Evolutionary conservation across 2,329 filamentous ascomycete genomes (phyloP).

Genomic region (Colletotrichum higginsianum): DNA sequence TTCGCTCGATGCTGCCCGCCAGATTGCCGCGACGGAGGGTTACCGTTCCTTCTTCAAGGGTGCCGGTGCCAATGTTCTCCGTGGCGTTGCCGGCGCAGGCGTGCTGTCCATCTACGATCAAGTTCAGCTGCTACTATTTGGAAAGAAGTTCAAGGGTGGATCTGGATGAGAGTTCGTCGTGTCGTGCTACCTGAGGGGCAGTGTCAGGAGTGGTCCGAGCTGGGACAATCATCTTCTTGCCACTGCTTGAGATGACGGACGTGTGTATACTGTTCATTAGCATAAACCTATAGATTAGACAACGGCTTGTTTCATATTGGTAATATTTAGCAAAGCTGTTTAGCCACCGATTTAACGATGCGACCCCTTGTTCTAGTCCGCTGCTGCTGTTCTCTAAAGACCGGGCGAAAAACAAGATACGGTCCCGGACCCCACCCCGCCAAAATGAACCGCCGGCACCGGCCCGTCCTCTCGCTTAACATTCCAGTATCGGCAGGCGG

Average conservation of each 20-base stretch:
- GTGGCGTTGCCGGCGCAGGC: neutral
- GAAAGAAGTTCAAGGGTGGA: neutral
- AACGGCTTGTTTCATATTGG: too few species aligned
- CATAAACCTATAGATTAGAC: too few species aligned
- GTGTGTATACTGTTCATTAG: neutral
- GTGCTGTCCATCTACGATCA: neutral
- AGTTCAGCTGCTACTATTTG: neutral
- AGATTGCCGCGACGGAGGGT: slow-evolving; percentile 98
- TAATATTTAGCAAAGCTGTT: too few species aligned
- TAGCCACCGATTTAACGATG: too few species aligned
- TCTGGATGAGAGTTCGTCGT: neutral
- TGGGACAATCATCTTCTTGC: neutral
- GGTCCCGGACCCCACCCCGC: neutral
- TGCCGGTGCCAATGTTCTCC: slow-evolving; percentile 97
- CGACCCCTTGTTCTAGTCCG: too few species aligned
- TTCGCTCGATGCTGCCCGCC: slow-evolving; percentile 92
- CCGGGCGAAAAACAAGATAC: neutral
- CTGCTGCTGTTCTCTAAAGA: too few species aligned
- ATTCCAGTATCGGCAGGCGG: slow-evolving; percentile 19
- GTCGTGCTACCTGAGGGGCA: neutral
- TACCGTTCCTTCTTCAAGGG: slow-evolving; percentile 99
- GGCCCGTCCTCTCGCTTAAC: slow-evolving; percentile 5
- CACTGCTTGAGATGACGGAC: neutral
- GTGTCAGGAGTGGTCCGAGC: neutral
- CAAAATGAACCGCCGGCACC: slow-evolving; percentile 15